A percentile compares a stretch with the other conserved stretches of the same genome.
phyloP scores from a whole-genome alignment of 1,284 basidiomycete species.

The Gymnopus androsaceus region DNA sequence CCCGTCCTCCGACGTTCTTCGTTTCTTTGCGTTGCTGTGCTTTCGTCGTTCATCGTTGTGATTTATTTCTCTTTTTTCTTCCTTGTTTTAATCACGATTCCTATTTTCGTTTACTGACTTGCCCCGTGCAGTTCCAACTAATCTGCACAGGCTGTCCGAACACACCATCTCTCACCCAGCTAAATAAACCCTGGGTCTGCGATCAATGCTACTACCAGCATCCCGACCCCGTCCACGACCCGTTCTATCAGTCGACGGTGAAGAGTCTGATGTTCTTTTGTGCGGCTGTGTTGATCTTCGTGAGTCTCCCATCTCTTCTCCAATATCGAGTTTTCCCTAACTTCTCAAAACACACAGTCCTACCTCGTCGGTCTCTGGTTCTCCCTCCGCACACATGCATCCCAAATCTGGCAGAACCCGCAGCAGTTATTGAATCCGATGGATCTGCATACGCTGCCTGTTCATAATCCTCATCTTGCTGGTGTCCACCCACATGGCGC shows the following conservation, averaged over 20 bases:
- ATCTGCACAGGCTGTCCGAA: conserved; percentile 91
- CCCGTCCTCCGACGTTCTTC: too few relatives aligned
- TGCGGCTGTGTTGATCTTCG: conserved; percentile 85
- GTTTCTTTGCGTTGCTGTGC: too few relatives aligned
- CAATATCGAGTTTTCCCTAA: conserved; percentile 43
- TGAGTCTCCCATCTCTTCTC: conserved; percentile 70
- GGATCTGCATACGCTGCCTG: conserved; percentile 64
- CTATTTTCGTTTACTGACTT: neutral
- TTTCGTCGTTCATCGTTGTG: neutral
- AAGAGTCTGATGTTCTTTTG: conserved; percentile 95
- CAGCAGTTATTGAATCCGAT: conserved; percentile 77
- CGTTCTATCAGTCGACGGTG: conserved; percentile 96
- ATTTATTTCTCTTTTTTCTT: neutral
- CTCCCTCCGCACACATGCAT: conserved; percentile 95
- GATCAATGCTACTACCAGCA: conserved; percentile 95
- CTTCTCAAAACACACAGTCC: conserved; percentile 78
- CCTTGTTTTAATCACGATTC: neutral
- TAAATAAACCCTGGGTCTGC: conserved; percentile 79
- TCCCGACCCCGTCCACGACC: conserved; percentile 89
- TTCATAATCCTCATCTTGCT: conserved; percentile 33
- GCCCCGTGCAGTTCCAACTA: conserved; percentile 76
- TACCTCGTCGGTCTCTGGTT: conserved; percentile 99
- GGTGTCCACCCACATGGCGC: too few relatives aligned
- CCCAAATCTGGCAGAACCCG: conserved; percentile 99
- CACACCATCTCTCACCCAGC: conserved; percentile 28